Evolutionary conservation across 495 filamentous ascomycete genomes (phyloP), one percentile per base, ranked within the genome.

Genomic region (Podospora sp.): DNA sequence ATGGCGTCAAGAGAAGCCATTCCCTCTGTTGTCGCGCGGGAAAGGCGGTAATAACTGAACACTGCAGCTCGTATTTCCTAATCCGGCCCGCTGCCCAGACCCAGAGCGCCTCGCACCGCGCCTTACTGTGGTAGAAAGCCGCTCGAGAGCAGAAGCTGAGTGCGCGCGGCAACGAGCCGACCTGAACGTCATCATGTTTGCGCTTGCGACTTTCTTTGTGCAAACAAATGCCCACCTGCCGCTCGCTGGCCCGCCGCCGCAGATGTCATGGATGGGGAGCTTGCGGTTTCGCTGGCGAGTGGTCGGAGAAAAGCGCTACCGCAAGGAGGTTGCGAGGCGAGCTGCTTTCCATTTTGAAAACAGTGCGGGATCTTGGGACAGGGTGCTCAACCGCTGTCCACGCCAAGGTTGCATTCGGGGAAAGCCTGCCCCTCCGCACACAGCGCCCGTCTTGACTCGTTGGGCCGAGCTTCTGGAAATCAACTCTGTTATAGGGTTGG

Each of bases 1-100:
- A 65, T 51, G 59, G 65, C 65, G 60, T 55, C 65, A 63, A 63
- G 40, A 62, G 27, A 25, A 25, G 53, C 56, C 12, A 27, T 53
- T 60, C 35, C 35, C 25, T n/a, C 24, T 36, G 20, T 9, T 22
- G 25, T 20, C 26, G 56, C 26, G 18, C 26, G 16, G 56, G 56
- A 27, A 60, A n/a, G 53, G 53, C 51, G 62, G 53, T 46, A 62
- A 62, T 29, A 14, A 46, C 40, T 18, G 16, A 18, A 62, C 60
- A 50, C 35, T 24, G 60, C 60, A 62, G 60, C 60, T 62, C 36
- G 60, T 50, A 50, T 50, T 62, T 60, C 57, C 26, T 16, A 16
- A n/a, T 33, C 57, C 25, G 14, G 57, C 6, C 56, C 56, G 26
- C n/a, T n/a, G 9, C 29, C 57, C 4, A 25, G 20, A 14, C 57